Evolutionary conservation across 768 basidiomycete genomes (phyloP).

Genomic region (Multifurca ochricompacta): DNA sequence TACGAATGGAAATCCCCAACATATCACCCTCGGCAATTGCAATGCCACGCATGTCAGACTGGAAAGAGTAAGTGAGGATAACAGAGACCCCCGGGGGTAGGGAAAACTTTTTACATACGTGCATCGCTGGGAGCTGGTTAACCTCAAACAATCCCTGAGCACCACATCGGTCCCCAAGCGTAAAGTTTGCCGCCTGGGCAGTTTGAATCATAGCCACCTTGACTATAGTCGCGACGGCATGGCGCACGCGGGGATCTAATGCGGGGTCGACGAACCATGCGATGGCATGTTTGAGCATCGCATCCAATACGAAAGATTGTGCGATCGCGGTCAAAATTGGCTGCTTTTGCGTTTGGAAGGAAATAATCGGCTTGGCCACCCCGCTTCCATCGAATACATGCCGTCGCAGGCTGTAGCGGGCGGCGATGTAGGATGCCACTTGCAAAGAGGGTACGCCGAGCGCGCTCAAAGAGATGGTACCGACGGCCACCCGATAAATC

Average conservation of each 20-base stretch:
- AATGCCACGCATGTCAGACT: constrained; percentile 26
- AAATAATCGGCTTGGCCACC: constrained; percentile 43
- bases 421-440: constrained; percentile 45
- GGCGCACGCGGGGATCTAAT: constrained; percentile 41
- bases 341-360: constrained; percentile 60
- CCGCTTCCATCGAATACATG: constrained; percentile 37
- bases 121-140: constrained; percentile 50
- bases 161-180: constrained; percentile 57
- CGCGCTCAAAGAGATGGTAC: constrained; percentile 22
- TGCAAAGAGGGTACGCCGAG: constrained; percentile 41
- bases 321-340: constrained; percentile 48
- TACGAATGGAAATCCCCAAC: constrained; percentile 39
- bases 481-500: constrained; percentile 24
- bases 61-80: constrained; percentile 19
- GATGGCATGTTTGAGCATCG: constrained; percentile 33
- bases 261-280: constrained; percentile 33
- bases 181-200: constrained; percentile 30
- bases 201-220: constrained; percentile 42
- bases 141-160: constrained; percentile 60
- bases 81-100: constrained; percentile 25
- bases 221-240: constrained; percentile 47
- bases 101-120: constrained; percentile 33
- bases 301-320: constrained; percentile 43
- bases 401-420: constrained; percentile 51
- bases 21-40: constrained; percentile 45